These are phyloP conservation scores for Fragaria vesca DNA, from an alignment of 306 rosid genomes.

Conservation along the genomic window DNA sequence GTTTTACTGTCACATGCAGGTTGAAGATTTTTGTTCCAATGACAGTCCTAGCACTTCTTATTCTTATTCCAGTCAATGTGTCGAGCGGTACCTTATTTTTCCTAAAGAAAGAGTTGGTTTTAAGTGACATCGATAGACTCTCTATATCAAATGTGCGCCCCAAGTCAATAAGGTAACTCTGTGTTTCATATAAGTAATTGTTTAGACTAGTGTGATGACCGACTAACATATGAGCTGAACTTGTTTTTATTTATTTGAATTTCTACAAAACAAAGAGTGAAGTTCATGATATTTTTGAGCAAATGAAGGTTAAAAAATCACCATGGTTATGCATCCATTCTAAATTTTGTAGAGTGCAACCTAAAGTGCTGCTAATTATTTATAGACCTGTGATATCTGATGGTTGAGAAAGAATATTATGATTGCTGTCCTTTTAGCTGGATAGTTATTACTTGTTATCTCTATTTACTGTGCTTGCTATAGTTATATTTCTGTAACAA, in stretches of 20 bases:
- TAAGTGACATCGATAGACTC: slow-evolving; percentile 87
- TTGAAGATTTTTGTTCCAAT: slow-evolving; percentile 81
- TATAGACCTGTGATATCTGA: not conserved
- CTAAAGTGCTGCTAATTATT: not conserved
- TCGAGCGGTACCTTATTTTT: slow-evolving; percentile 80
- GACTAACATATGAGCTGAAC: not conserved
- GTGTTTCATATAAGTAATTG: not conserved
- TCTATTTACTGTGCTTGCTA: not conserved
- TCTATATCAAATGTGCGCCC: slow-evolving; percentile 91
- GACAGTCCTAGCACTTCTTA: slow-evolving; percentile 74
- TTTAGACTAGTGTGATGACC: not conserved
- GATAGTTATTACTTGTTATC: not conserved
- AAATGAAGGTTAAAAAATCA: not conserved
- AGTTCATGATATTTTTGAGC: not conserved
- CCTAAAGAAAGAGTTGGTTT: slow-evolving; percentile 77
- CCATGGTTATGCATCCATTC: not conserved
- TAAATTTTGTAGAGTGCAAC: not conserved
- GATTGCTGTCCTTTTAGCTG: not conserved
- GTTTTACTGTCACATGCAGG: slow-evolving; percentile 34
- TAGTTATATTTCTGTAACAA: not conserved
- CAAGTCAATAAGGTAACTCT: slow-evolving; percentile 61
- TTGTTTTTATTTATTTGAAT: not conserved
- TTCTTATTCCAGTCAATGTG: slow-evolving; percentile 90
- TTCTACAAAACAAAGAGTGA: not conserved
- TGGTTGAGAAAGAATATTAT: not conserved